Percentiles rank a stretch among this genome's conserved stretches.
phyloP scores from a whole-genome alignment of 768 basidiomycete genomes.

The Mycena latifolia region DNA sequence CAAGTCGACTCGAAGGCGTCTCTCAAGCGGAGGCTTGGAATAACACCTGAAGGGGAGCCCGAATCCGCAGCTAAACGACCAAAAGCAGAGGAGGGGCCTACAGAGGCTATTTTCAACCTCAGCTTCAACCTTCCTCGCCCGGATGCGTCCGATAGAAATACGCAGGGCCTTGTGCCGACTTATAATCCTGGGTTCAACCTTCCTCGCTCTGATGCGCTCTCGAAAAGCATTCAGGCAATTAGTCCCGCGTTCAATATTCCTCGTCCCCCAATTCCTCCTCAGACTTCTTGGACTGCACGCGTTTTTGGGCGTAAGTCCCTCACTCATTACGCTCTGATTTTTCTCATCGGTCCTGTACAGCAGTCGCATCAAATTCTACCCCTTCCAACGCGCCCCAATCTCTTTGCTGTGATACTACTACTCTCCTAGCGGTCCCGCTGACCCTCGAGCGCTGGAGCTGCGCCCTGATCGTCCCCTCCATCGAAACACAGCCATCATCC shows the following conservation, averaged over 20 bases:
- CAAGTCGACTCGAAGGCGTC: neutral
- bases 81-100: neutral
- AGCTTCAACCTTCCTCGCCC: too few species aligned
- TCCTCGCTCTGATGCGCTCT: too few species aligned
- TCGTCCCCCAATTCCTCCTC: neutral
- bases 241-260: neutral
- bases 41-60: neutral
- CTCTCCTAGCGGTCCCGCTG: neutral
- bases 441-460: slow-evolving; percentile 21
- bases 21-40: neutral
- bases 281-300: neutral
- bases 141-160: too few species aligned
- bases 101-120: too few species aligned
- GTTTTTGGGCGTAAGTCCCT: neutral
- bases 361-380: neutral
- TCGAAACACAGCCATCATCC: neutral
- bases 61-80: slow-evolving; percentile 13
- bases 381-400: too few species aligned
- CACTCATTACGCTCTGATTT: neutral
- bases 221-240: too few species aligned
- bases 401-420: neutral
- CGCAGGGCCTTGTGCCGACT: too few species aligned
- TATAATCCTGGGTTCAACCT: too few species aligned
- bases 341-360: neutral
- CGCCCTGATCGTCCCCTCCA: slow-evolving; percentile 1